Evolutionary conservation across 352 stramenopile species (phyloP).

Genomic region (Phytophthora pistaciae): DNA sequence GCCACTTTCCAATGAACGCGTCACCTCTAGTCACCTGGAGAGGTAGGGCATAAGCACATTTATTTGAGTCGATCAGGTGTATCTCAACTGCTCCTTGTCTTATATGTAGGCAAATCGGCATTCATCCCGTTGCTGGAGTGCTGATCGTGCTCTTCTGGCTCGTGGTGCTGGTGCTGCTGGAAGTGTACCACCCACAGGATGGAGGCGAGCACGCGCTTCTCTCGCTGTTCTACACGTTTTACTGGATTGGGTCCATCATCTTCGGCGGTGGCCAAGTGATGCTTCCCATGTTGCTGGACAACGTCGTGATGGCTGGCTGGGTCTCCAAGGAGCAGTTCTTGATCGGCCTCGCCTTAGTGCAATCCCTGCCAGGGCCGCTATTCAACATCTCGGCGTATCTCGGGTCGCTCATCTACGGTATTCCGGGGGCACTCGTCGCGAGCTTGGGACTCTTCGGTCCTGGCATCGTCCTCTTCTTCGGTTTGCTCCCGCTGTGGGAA

Average conservation of each 20-base stretch:
- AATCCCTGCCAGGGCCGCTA: constrained; percentile 93
- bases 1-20: constrained; percentile 33
- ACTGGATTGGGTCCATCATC: constrained; percentile 95
- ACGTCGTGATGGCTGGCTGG: constrained; percentile 89
- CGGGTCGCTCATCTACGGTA: constrained; percentile 86
- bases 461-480: constrained; percentile 93
- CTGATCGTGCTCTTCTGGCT: constrained; percentile 87
- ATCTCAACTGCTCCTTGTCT: neutral
- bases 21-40: constrained; percentile 48
- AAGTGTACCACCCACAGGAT: constrained; percentile 59
- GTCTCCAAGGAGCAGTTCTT: constrained; percentile 94
- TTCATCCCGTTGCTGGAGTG: constrained; percentile 76
- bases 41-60: constrained; percentile 26
- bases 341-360: constrained; percentile 93
- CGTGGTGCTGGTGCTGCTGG: constrained; percentile 68
- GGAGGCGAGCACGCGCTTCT: constrained; percentile 43
- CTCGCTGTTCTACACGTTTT: constrained; percentile 93
- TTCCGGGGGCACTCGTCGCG: constrained; percentile 90
- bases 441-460: constrained; percentile 93
- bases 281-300: constrained; percentile 88
- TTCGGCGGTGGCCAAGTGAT: constrained; percentile 96
- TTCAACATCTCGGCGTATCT: constrained; percentile 97
- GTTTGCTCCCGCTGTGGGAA: constrained; percentile 93
- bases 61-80: neutral
- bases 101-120: constrained; percentile 84